Evolutionary conservation across 768 basidiomycete genomes (phyloP).

Genomic region (Pisolithus tinctorius): DNA sequence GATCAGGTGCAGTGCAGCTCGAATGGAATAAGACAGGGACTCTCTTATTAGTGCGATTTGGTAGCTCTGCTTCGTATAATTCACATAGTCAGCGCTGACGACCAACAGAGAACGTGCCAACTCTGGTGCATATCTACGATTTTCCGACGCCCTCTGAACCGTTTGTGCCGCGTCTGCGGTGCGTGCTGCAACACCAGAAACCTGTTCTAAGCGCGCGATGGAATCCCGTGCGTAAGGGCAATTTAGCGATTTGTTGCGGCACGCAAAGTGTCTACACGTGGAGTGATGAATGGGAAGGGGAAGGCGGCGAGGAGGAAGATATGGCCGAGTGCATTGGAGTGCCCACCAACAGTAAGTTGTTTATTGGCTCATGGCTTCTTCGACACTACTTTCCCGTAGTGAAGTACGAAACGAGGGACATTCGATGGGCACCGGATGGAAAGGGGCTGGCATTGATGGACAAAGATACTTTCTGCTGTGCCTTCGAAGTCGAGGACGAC

Average conservation of each 20-base stretch:
- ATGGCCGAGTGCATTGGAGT: constrained; percentile 90
- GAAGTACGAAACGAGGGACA: constrained; percentile 62
- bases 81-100: constrained; percentile 1
- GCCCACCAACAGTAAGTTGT: constrained; percentile 61
- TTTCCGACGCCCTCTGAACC: constrained; percentile 58
- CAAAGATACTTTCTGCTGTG: constrained; percentile 78
- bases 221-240: constrained; percentile 81
- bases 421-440: constrained; percentile 83
- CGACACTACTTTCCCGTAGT: constrained; percentile 31
- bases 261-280: constrained; percentile 64
- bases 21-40: constrained; percentile 79
- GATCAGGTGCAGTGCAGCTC: constrained; percentile 62
- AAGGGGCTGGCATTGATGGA: constrained; percentile 72
- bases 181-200: constrained; percentile 58
- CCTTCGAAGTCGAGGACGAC: constrained; percentile 66
- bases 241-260: constrained; percentile 61
- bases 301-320: constrained; percentile 54
- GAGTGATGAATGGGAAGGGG: constrained; percentile 77
- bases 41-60: constrained; percentile 67
- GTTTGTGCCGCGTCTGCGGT: constrained; percentile 55
- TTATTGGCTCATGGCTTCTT: constrained; percentile 5
- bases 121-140: constrained; percentile 59
- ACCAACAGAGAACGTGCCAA: constrained; percentile 53
- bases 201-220: constrained; percentile 64
- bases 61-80: constrained; percentile 27